Evolutionary conservation across 2,329 filamentous ascomycete species (phyloP), one percentile per base, ranked within the genome.

Genomic region (Bimuria novae-zelandiae): DNA sequence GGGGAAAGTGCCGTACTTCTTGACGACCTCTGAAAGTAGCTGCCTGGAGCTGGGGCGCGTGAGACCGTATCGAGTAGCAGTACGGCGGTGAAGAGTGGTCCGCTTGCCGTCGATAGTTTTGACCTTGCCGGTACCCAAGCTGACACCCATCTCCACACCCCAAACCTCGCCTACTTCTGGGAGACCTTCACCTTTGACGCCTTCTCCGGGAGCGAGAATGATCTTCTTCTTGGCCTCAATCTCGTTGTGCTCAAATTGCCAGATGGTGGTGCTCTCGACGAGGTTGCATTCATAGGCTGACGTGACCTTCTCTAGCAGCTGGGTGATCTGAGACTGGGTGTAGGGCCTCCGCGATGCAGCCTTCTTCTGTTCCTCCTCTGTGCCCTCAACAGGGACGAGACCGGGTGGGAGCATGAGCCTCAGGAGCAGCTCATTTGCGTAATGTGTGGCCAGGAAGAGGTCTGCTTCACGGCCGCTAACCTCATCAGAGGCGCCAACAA

Each of bases 211-310:
- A 21, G 91, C 84, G 52, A 99, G 81, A 63, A 99, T 94, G 71
- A 99, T 96, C 86, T 97, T 97, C 87, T 97, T 97, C 82, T 89
- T 87, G 68, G 90, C 89, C 81, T 99, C 94, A 61, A 99, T 97
- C 77, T 99, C 94, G 77, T 97, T 96, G 75, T 90, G 89, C 72
- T 91, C 92, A 74, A 99, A 97, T 56, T 91, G 79, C 92, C 94
- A 99, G 71, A 90, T 96, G 37, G 94, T 99, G 59, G 94, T 99
- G 83, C 92, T 96, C 84, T 99, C 94, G 51, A 99, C 91, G 22
- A 97, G 80, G 75, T 88, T 95, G 82, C 89, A 92, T 57, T 90
- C 92, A 77, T 95, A 99, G 65, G 85, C 83, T 80, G 95, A 92
- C 72, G 87, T 89, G 40, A 97, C 85, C 83, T 94, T 97, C 78